Evolutionary conservation across 352 stramenopile species (phyloP).

Genomic region (Pilasporangium apinafurcum): DNA sequence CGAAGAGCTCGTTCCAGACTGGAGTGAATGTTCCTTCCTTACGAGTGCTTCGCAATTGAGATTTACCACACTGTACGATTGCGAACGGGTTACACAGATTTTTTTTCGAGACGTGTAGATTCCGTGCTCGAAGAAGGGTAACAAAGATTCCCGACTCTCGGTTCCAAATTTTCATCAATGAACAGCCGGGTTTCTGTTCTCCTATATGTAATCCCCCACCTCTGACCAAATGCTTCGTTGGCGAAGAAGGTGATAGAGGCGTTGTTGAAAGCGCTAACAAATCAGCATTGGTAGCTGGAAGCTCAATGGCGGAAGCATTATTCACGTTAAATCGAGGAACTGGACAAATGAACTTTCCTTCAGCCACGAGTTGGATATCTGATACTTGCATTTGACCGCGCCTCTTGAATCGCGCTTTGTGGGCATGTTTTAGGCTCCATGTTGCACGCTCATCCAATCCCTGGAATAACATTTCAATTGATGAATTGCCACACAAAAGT

Average conservation of each 20-base stretch:
- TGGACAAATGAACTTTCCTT: slow-evolving; percentile 38
- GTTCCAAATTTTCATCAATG: slow-evolving; percentile 46
- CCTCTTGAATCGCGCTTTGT: slow-evolving; percentile 57
- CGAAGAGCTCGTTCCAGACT: slow-evolving; percentile 74
- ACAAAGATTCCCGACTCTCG: slow-evolving; percentile 40
- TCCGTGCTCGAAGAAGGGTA: slow-evolving; percentile 35
- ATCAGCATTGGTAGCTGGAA: slow-evolving; percentile 9
- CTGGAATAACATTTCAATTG: slow-evolving; percentile 48
- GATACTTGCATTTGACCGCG: slow-evolving; percentile 72
- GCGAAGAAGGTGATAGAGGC: not conserved
- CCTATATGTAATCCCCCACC: too few species aligned
- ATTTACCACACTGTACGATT: slow-evolving; percentile 44
- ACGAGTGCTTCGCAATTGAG: slow-evolving; percentile 52
- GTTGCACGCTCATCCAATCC: slow-evolving; percentile 53
- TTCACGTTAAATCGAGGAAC: slow-evolving; percentile 64
- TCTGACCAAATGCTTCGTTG: slow-evolving; percentile 4
- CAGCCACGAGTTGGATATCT: slow-evolving; percentile 29
- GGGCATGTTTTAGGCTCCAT: slow-evolving; percentile 21
- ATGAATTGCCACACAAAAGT: slow-evolving; percentile 40
- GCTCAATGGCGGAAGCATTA: slow-evolving; percentile 28
- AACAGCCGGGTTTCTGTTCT: not conserved
- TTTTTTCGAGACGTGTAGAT: slow-evolving; percentile 52
- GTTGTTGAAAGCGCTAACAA: not conserved
- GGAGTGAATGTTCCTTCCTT: slow-evolving; percentile 59
- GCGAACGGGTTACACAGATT: slow-evolving; percentile 72